phyloP scores from a whole-genome alignment of 2,329 filamentous ascomycete genomes.

The Rachicladosporium sp. region DNA sequence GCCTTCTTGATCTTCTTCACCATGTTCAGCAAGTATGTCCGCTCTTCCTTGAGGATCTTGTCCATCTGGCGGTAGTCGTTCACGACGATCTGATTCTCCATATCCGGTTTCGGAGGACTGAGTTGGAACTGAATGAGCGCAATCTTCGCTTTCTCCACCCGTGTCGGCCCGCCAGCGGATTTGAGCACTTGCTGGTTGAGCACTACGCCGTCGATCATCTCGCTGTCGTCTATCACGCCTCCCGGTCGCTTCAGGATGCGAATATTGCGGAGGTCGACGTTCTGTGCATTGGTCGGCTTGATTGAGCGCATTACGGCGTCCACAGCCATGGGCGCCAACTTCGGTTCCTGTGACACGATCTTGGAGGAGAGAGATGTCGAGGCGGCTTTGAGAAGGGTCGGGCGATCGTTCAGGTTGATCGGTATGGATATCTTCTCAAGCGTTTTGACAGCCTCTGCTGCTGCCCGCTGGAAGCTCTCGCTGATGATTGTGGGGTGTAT shows the following conservation, averaged over 20 bases:
- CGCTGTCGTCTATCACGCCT: conserved; percentile 95
- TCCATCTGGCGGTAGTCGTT: conserved; percentile 99
- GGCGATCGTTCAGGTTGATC: conserved; percentile 75
- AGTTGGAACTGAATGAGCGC: conserved; percentile 97
- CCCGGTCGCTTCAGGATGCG: conserved; percentile 95
- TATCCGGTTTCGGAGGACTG: conserved; percentile 96
- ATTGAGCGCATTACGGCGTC: conserved; percentile 94
- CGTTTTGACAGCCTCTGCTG: conserved; percentile 74
- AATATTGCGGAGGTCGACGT: conserved; percentile 93
- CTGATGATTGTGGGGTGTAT: conserved; percentile 97
- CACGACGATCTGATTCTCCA: conserved; percentile 99
- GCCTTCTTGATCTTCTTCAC: conserved; percentile 99
- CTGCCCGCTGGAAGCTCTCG: conserved; percentile 91
- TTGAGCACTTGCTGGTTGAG: conserved; percentile 89
- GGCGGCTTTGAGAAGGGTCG: conserved; percentile 86
- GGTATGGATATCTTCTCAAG: conserved; percentile 94
- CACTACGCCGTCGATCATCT: conserved; percentile 89
- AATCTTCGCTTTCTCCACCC: conserved; percentile 96
- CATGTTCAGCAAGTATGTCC: conserved; percentile 94
- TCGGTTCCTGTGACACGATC: conserved; percentile 95
- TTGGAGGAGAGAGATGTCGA: conserved; percentile 96
- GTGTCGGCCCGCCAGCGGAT: conserved; percentile 75
- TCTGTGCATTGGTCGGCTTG: conserved; percentile 87
- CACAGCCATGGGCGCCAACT: conserved; percentile 94
- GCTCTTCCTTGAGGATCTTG: conserved; percentile 99